phyloP scores from a whole-genome alignment of 352 stramenopile genomes.

The Aphanomyces cochlioides region DNA sequence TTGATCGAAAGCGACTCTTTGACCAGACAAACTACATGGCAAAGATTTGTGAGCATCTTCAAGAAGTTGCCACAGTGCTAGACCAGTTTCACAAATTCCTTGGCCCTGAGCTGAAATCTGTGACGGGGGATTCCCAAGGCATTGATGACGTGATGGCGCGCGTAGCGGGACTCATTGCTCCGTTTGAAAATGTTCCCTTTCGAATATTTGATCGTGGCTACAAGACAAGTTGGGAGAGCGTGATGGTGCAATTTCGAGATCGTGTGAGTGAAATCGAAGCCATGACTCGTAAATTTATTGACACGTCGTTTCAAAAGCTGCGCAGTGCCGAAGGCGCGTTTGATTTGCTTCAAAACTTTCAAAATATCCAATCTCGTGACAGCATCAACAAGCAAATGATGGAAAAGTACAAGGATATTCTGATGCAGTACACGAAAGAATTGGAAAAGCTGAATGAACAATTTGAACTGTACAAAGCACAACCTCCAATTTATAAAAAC shows the following conservation, averaged over 20 bases:
- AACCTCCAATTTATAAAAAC: conserved; percentile 91
- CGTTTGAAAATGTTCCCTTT: conserved; percentile 88
- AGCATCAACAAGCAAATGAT: conserved; percentile 97
- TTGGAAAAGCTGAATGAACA: conserved; percentile 88
- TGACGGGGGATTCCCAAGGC: conserved; percentile 91
- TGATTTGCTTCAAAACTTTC: conserved; percentile 96
- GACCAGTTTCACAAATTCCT: conserved; percentile 96
- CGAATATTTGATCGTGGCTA: conserved; percentile 93
- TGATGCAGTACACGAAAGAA: conserved; percentile 95
- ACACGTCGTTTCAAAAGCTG: conserved; percentile 94
- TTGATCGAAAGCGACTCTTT: conserved; percentile 93
- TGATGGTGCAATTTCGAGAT: conserved; percentile 93
- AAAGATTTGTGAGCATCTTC: conserved; percentile 91
- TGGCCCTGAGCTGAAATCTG: conserved; percentile 92
- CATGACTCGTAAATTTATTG: conserved; percentile 94
- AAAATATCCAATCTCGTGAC: conserved; percentile 93
- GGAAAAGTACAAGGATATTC: conserved; percentile 95
- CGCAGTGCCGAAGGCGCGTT: conserved; percentile 92
- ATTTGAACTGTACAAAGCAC: conserved; percentile 81
- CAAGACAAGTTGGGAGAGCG: conserved; percentile 92
- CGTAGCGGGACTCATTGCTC: conserved; percentile 78
- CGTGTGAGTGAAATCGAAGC: conserved; percentile 93
- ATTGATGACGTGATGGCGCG: conserved; percentile 92
- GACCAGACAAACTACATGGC: conserved; percentile 97
- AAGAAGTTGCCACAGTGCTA: conserved; percentile 90